These are phyloP conservation scores for Penicillium sp. DNA, from an alignment of 2,329 filamentous ascomycete species.

Conservation along the genomic window DNA sequence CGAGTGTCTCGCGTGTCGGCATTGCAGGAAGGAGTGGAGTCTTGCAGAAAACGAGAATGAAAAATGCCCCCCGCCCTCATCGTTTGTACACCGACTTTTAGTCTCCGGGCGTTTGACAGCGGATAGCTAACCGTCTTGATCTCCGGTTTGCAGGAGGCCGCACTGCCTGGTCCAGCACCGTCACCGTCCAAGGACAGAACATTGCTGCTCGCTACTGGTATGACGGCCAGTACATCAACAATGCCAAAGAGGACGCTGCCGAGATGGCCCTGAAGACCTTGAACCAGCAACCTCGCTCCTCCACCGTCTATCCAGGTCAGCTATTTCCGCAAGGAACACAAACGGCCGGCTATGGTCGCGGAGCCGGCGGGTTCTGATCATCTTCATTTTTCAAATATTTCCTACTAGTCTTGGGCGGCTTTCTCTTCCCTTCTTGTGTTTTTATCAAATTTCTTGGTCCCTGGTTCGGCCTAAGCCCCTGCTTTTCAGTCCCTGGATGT, in stretches of 20 bases:
- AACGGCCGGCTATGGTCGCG: constrained; percentile 18
- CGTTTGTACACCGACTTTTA: constrained; percentile 37
- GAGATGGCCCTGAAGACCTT: constrained; percentile 64
- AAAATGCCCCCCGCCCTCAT: constrained; percentile 7
- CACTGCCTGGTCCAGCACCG: constrained; percentile 85
- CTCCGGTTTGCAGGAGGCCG: constrained; percentile 66
- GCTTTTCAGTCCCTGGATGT: constrained; percentile 6
- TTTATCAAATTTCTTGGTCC: constrained; percentile 10
- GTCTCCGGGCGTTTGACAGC: constrained; percentile 19
- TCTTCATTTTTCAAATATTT: constrained; percentile 25
- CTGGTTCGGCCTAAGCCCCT: constrained; percentile 2
- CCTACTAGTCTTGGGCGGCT: constrained; percentile 27
- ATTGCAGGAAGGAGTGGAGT: constrained; percentile 30
- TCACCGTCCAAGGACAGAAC: constrained; percentile 67
- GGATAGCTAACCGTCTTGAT: constrained; percentile 27
- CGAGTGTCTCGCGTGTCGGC: constrained; percentile 17
- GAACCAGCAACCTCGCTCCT: constrained; percentile 27
- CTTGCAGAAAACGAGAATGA: constrained; percentile 15
- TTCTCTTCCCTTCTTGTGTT: constrained; percentile 21
- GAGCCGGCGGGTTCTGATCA: constrained; percentile 31
- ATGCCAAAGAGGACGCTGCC: constrained; percentile 88
- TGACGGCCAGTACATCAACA: constrained; percentile 83
- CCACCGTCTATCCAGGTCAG: constrained; percentile 29
- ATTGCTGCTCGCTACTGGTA: constrained; percentile 86
- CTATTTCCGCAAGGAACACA: constrained; percentile 20